A percentile compares a stretch with the other conserved stretches of the same genome.
Conservation (phyloP, 805 yeast species). For the Wickerhamiella azymoides region DNA sequence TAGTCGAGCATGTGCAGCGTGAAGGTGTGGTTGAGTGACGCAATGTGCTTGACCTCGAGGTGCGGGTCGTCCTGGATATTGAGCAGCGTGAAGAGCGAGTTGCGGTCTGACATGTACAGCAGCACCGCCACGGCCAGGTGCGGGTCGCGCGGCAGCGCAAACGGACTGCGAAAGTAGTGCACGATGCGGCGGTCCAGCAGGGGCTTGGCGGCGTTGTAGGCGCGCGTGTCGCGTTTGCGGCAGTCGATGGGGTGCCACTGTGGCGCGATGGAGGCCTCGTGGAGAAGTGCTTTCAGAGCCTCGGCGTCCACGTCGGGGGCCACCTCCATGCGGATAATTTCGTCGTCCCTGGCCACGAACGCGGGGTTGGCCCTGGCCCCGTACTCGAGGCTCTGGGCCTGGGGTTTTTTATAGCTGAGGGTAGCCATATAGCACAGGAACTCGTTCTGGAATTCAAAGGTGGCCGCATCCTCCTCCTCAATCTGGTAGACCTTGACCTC, state of each 20-base stretch:
- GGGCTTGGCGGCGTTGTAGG: constrained; percentile 12
- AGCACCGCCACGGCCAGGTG: constrained; percentile 23
- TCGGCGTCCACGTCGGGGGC: constrained; percentile 21
- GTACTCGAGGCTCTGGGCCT: constrained; percentile 11
- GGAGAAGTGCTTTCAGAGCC: neutral
- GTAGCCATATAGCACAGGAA: constrained; percentile 14
- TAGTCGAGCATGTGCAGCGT: constrained; percentile 19
- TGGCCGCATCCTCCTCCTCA: constrained; percentile 13
- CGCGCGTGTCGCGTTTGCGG: constrained; percentile 20
- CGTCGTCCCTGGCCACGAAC: constrained; percentile 9
- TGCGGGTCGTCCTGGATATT: constrained; percentile 19
- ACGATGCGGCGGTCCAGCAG: constrained; percentile 18
- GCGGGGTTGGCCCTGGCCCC: constrained; percentile 11
- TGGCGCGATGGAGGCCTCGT: constrained; percentile 6
- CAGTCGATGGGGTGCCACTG: constrained; percentile 22
- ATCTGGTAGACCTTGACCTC: constrained; percentile 20
- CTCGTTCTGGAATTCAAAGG: constrained; percentile 13
- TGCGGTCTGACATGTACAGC: constrained; percentile 23
- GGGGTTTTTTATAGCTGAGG: constrained; percentile 13
- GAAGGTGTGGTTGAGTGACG: constrained; percentile 23
- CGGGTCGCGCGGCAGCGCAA: constrained; percentile 13
- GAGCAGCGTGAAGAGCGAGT: constrained; percentile 23
- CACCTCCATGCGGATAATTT: constrained; percentile 13
- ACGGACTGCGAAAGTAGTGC: constrained; percentile 19
- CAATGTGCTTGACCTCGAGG: constrained; percentile 15